Conservation (phyloP, 495 filamentous ascomycete species). For the Tetracladium setigerum region DNA sequence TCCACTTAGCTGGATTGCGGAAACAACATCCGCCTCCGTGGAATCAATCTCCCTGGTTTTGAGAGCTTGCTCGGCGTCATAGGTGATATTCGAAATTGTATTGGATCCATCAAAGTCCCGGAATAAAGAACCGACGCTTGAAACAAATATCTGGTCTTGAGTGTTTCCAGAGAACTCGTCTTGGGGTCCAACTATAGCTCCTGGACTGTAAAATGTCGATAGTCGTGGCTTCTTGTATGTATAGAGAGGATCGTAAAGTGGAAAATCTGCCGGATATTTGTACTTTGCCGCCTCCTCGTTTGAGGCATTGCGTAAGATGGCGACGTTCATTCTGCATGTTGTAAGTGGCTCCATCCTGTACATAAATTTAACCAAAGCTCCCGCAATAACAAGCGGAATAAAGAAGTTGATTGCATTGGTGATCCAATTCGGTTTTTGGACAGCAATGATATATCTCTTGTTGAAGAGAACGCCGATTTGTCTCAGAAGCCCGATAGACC, state of each 20-base stretch:
- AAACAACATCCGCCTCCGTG: not conserved
- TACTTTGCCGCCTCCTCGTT: not conserved
- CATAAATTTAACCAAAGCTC: constrained; percentile 16
- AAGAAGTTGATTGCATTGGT: constrained; percentile 15
- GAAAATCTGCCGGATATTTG: not conserved
- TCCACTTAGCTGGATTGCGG: constrained; percentile 1
- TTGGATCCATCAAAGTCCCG: not conserved
- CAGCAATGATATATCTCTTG: constrained; percentile 13
- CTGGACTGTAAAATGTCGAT: not conserved
- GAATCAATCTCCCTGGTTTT: constrained; percentile 4
- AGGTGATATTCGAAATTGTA: not conserved
- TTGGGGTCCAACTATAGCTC: constrained; percentile 7
- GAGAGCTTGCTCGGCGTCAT: not conserved
- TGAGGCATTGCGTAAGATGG: constrained; percentile 7
- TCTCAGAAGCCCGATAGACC: constrained; percentile 13
- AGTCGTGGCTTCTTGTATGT: not conserved
- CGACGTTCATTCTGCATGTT: constrained; percentile 10
- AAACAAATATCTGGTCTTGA: constrained; percentile 10
- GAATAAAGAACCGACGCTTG: not conserved
- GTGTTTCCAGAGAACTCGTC: constrained; percentile 4
- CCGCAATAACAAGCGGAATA: constrained; percentile 17
- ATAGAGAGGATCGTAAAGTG: constrained; percentile 3
- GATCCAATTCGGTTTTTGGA: constrained; percentile 17
- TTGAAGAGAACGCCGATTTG: constrained; percentile 13
- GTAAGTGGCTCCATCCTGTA: constrained; percentile 6